Conservation (phyloP, 495 filamentous ascomycete genomes). For the Amphirosellinia nigrospora region DNA sequence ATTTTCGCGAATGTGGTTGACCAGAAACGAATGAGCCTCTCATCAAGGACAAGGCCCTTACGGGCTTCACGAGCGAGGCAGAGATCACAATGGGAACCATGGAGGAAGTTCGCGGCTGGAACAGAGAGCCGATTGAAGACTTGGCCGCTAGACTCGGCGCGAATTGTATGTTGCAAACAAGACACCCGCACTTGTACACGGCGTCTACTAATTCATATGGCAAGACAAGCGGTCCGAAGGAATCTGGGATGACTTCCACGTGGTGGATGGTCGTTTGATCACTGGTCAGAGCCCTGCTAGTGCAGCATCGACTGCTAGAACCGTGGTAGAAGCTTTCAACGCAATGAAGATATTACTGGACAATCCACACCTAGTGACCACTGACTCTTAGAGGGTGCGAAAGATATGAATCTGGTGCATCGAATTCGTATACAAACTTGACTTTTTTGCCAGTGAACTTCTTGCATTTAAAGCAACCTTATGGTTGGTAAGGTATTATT, state of each 20-base stretch:
- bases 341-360: neutral
- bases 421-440: no score
- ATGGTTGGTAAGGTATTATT: no score
- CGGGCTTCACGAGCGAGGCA: slow-evolving; percentile 53
- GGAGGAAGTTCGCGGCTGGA: slow-evolving; percentile 44
- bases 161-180: slow-evolving; percentile 28
- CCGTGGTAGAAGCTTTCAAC: slow-evolving; percentile 52
- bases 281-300: slow-evolving; percentile 44
- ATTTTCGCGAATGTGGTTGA: slow-evolving; percentile 52
- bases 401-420: no score
- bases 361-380: no score
- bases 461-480: no score
- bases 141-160: slow-evolving; percentile 28
- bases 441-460: no score
- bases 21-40: slow-evolving; percentile 46
- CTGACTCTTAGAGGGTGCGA: no score
- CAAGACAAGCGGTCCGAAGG: slow-evolving; percentile 47
- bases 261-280: slow-evolving; percentile 44
- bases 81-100: slow-evolving; percentile 49
- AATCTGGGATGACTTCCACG: slow-evolving; percentile 55
- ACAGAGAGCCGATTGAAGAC: slow-evolving; percentile 47
- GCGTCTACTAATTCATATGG: slow-evolving; percentile 8
- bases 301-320: slow-evolving; percentile 47
- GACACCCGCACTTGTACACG: neutral
- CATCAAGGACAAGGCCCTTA: slow-evolving; percentile 49